Evolutionary conservation across 2,329 filamentous ascomycete species (phyloP).

Genomic region (Penicillium sp.): DNA sequence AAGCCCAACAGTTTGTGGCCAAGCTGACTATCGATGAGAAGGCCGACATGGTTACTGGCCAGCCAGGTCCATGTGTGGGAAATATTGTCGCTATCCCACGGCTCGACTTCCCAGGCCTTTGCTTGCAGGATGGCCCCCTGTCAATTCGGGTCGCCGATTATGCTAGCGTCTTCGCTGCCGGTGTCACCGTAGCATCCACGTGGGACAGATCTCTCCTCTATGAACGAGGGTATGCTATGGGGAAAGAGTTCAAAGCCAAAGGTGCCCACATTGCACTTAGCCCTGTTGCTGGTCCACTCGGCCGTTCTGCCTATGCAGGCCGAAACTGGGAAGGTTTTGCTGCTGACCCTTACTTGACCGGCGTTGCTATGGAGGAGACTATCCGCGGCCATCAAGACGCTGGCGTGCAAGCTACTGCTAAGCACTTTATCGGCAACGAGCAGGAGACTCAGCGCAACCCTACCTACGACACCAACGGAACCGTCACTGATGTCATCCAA

Average conservation of each 20-base stretch:
- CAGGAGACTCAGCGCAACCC: slow-evolving; percentile 39
- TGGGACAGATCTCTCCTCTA: slow-evolving; percentile 59
- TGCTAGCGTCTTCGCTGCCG: slow-evolving; percentile 70
- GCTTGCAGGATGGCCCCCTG: slow-evolving; percentile 31
- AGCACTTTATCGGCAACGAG: slow-evolving; percentile 17
- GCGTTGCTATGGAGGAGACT: slow-evolving; percentile 39
- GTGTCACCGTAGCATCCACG: slow-evolving; percentile 65
- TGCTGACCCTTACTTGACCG: slow-evolving; percentile 42
- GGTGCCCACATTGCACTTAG: slow-evolving; percentile 44
- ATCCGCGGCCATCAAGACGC: slow-evolving; percentile 45
- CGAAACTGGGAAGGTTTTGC: slow-evolving; percentile 47
- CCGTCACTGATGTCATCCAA: slow-evolving; percentile 6
- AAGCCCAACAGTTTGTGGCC: slow-evolving; percentile 15
- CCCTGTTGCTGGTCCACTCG: slow-evolving; percentile 42
- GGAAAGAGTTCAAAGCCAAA: slow-evolving; percentile 46
- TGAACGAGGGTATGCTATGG: slow-evolving; percentile 54
- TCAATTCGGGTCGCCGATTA: slow-evolving; percentile 68
- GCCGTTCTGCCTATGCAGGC: slow-evolving; percentile 41
- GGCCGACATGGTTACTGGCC: slow-evolving; percentile 28
- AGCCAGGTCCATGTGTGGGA: slow-evolving; percentile 31
- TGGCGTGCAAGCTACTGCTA: slow-evolving; percentile 38
- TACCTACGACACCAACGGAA: slow-evolving; percentile 37
- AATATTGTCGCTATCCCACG: slow-evolving; percentile 31
- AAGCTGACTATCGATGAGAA: slow-evolving; percentile 27
- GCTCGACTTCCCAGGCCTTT: slow-evolving; percentile 31